Percentiles rank a stretch among this genome's conserved stretches.
Conservation (phyloP, 1,139 yeast genomes). For the Taphrina populina region DNA sequence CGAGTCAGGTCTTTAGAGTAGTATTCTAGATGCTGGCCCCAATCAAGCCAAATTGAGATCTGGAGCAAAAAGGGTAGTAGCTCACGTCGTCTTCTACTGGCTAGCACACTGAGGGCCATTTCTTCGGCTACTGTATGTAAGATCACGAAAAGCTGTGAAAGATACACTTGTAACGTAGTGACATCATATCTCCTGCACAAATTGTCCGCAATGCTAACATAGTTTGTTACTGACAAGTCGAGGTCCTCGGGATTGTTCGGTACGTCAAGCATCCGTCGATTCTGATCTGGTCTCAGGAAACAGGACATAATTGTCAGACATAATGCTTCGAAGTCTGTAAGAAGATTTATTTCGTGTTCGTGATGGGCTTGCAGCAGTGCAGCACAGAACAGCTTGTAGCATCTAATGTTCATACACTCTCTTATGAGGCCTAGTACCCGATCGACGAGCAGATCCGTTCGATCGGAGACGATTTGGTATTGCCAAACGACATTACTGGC, state of each 20-base stretch:
- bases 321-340: slow-evolving; percentile 2
- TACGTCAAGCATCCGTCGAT: slow-evolving; percentile 36
- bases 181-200: no score
- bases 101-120: slow-evolving; percentile 57
- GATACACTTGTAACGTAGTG: no score
- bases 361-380: no score
- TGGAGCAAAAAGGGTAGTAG: slow-evolving; percentile 62
- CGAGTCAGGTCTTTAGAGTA: slow-evolving; percentile 29
- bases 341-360: no score
- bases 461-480: no score
- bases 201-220: no score
- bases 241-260: not conserved
- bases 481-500: no score
- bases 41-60: slow-evolving; percentile 65
- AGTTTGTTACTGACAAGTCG: no score
- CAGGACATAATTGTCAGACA: not conserved
- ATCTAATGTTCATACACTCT: no score
- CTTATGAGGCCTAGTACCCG: no score
- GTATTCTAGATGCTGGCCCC: slow-evolving; percentile 61
- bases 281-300: slow-evolving; percentile 34
- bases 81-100: slow-evolving; percentile 46
- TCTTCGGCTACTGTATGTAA: slow-evolving; percentile 81
- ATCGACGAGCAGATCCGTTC: no score
- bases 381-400: no score
- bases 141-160: slow-evolving; percentile 65